phyloP scores from a whole-genome alignment of 2,329 filamentous ascomycete genomes.

The Phaeophleospora eucalypticola region DNA sequence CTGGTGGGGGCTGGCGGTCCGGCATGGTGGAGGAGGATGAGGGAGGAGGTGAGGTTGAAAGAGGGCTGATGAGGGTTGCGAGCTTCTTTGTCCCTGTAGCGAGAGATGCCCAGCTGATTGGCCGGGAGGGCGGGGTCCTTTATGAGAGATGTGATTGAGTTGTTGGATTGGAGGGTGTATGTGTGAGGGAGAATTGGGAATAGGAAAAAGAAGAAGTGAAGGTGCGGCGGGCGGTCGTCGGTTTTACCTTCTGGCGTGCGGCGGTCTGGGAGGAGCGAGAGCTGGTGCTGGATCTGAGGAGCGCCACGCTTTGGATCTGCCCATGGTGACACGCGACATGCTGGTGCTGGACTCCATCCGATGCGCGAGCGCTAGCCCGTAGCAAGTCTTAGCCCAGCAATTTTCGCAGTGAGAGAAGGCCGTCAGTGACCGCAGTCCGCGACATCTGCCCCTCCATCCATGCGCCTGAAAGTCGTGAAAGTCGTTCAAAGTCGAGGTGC shows the following conservation, averaged over 20 bases:
- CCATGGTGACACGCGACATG: slow-evolving; percentile 10
- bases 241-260: too few species aligned
- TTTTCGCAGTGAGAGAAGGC: too few species aligned
- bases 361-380: too few species aligned
- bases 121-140: too few species aligned
- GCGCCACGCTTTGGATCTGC: slow-evolving; percentile 4
- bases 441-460: too few species aligned
- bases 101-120: background rate
- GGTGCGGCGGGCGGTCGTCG: too few species aligned
- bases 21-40: slow-evolving; percentile 7
- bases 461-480: too few species aligned
- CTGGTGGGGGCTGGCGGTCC: slow-evolving; percentile 3
- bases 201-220: too few species aligned
- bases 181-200: background rate
- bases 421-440: too few species aligned
- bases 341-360: too few species aligned
- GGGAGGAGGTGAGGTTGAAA: slow-evolving; percentile 5
- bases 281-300: background rate
- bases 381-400: too few species aligned
- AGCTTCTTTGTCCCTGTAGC: background rate
- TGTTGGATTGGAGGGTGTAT: background rate
- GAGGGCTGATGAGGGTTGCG: slow-evolving; percentile 1
- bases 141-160: background rate
- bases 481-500: too few species aligned
- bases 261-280: background rate